Percentiles rank a stretch among this genome's conserved stretches.
These are phyloP conservation scores for Fagopyrum esculentum DNA, from an alignment of 148 eudicot species.

Conservation along the genomic window DNA sequence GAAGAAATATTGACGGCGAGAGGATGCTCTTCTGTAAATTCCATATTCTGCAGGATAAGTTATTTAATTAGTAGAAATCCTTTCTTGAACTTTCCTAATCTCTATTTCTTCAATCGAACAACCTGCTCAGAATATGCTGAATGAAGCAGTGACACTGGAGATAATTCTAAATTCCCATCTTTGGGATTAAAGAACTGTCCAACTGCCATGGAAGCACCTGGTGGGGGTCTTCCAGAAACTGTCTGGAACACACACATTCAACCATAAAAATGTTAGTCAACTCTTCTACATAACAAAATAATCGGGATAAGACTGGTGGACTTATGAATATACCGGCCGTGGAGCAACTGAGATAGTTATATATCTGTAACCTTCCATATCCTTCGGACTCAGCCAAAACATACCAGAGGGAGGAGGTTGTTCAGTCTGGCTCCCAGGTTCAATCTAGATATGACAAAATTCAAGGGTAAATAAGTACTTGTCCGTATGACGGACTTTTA, in stretches of 20 bases:
- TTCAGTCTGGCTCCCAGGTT: constrained; percentile 99
- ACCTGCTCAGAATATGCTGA: constrained; percentile 61
- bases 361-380: constrained; percentile 77
- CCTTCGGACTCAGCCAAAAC: constrained; percentile 68
- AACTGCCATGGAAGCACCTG: constrained; percentile 96
- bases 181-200: constrained; percentile 82
- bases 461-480: neutral
- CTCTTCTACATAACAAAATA: neutral
- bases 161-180: constrained; percentile 42
- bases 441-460: constrained; percentile 40
- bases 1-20: constrained; percentile 70
- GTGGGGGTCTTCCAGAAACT: constrained; percentile 96
- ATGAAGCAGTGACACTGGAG: constrained; percentile 45
- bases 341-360: constrained; percentile 96
- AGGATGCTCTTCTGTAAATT: constrained; percentile 83
- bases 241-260: constrained; percentile 40
- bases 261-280: constrained; percentile 9
- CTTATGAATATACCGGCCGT: constrained; percentile 59
- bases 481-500: neutral
- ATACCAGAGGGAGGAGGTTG: constrained; percentile 96
- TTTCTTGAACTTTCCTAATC: neutral
- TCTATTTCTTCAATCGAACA: neutral
- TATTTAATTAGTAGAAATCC: constrained; percentile 2
- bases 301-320: neutral
- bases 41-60: constrained; percentile 48